phyloP scores from a whole-genome alignment of 2,329 filamentous ascomycete species.

The Cryphonectria radicalis region DNA sequence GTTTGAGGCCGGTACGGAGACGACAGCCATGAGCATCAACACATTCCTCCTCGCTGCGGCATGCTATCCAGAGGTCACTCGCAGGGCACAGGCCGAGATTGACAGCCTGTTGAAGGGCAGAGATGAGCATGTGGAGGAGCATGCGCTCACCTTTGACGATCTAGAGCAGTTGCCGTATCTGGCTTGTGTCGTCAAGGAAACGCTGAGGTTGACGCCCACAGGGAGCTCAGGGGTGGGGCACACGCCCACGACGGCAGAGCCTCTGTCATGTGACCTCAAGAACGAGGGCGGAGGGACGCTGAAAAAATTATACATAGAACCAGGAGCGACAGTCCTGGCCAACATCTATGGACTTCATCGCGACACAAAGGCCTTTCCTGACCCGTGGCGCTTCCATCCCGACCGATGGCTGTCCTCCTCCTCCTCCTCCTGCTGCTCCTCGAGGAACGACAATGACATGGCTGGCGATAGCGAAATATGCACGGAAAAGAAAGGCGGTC shows the following conservation, averaged over 20 bases:
- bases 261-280: slow-evolving; percentile 3
- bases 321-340: slow-evolving; percentile 21
- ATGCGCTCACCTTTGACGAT: slow-evolving; percentile 18
- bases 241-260: slow-evolving; percentile 4
- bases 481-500: neutral
- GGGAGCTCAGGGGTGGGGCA: slow-evolving; percentile 27
- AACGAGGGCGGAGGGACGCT: too few relatives aligned
- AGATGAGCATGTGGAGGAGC: neutral
- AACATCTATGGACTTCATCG: slow-evolving; percentile 27
- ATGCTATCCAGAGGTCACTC: slow-evolving; percentile 12
- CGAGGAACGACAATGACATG: neutral
- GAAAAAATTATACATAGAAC: neutral
- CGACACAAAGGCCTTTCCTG: slow-evolving; percentile 12
- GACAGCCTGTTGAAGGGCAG: slow-evolving; percentile 2
- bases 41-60: slow-evolving; percentile 25
- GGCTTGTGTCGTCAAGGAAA: slow-evolving; percentile 22
- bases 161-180: slow-evolving; percentile 21
- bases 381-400: slow-evolving; percentile 25
- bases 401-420: slow-evolving; percentile 18
- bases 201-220: slow-evolving; percentile 24
- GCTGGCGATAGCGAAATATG: neutral
- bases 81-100: slow-evolving; percentile 20
- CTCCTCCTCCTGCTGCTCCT: neutral
- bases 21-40: slow-evolving; percentile 28
- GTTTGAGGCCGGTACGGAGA: slow-evolving; percentile 29